Evolutionary conservation across 495 filamentous ascomycete genomes (phyloP).

Genomic region (Thermochaetoides thermophila): DNA sequence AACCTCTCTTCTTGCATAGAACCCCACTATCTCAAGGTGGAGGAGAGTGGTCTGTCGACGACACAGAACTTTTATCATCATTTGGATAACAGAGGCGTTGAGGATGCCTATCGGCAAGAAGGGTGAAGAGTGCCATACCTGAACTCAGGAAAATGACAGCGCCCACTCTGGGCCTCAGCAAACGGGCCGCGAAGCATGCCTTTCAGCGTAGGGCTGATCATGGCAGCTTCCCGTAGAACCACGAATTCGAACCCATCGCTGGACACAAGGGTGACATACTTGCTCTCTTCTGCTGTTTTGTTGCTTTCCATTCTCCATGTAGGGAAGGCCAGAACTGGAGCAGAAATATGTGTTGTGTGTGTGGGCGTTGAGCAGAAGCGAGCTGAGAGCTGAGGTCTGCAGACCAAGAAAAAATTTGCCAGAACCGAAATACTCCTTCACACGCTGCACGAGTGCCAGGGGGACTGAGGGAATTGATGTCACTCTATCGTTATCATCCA

Average conservation of each 20-base stretch:
- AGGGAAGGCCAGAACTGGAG: not conserved
- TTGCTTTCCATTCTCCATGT: not conserved
- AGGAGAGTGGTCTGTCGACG: constrained; percentile 21
- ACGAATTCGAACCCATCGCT: constrained; percentile 82
- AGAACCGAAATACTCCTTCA: too few relatives aligned
- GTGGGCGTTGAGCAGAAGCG: too few relatives aligned
- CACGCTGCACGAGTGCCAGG: too few relatives aligned
- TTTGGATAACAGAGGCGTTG: constrained; percentile 4
- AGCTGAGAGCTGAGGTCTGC: too few relatives aligned
- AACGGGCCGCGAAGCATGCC: constrained; percentile 81
- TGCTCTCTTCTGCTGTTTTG: constrained; percentile 18
- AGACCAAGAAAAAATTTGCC: too few relatives aligned
- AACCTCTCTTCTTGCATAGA: not conserved
- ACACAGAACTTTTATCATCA: constrained; percentile 31
- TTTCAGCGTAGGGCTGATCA: constrained; percentile 60
- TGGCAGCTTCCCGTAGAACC: constrained; percentile 60
- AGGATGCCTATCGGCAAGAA: not conserved
- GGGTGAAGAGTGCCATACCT: constrained; percentile 36
- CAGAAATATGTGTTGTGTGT: too few relatives aligned
- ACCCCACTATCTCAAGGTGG: not conserved
- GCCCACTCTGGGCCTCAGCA: constrained; percentile 48
- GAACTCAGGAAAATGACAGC: constrained; percentile 56
- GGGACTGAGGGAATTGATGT: too few relatives aligned
- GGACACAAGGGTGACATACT: constrained; percentile 79
- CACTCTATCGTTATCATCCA: too few relatives aligned